These are phyloP conservation scores for Colletotrichum spinosum DNA, from an alignment of 2,329 filamentous ascomycete species.

Conservation along the genomic window DNA sequence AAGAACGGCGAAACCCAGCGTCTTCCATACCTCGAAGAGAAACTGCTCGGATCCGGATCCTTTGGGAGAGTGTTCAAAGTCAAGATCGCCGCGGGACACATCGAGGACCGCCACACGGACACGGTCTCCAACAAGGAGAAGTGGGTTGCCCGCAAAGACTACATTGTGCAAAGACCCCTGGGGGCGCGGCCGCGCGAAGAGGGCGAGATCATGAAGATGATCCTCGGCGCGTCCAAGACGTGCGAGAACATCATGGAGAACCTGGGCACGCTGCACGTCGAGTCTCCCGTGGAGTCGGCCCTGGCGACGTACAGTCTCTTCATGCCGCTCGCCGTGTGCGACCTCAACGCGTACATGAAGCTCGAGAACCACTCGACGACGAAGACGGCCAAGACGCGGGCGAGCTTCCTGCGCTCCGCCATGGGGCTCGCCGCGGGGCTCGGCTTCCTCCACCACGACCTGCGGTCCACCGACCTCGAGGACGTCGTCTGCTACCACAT, in stretches of 20 bases:
- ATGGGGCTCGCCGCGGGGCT: constrained; percentile 41
- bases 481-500: constrained; percentile 53
- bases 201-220: constrained; percentile 48
- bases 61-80: constrained; percentile 47
- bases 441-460: constrained; percentile 51
- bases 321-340: constrained; percentile 52
- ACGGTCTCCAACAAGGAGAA: constrained; percentile 38
- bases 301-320: constrained; percentile 49
- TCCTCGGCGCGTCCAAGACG: constrained; percentile 45
- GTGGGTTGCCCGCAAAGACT: constrained; percentile 51
- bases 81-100: constrained; percentile 49
- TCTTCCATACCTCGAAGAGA: constrained; percentile 5
- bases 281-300: constrained; percentile 33
- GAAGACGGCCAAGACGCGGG: constrained; percentile 20
- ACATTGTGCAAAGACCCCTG: constrained; percentile 40
- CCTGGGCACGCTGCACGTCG: constrained; percentile 49
- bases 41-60: constrained; percentile 39
- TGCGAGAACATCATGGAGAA: constrained; percentile 51
- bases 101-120: constrained; percentile 40
- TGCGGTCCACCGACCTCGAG: constrained; percentile 42
- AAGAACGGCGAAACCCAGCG: constrained; percentile 1
- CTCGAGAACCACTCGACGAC: constrained; percentile 37
- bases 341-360: constrained; percentile 51
- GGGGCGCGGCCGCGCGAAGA: constrained; percentile 44
- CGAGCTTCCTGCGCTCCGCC: neutral